Evolutionary conservation across 1,284 basidiomycete genomes (phyloP).

Genomic region (Marasmius tenuissimus): DNA sequence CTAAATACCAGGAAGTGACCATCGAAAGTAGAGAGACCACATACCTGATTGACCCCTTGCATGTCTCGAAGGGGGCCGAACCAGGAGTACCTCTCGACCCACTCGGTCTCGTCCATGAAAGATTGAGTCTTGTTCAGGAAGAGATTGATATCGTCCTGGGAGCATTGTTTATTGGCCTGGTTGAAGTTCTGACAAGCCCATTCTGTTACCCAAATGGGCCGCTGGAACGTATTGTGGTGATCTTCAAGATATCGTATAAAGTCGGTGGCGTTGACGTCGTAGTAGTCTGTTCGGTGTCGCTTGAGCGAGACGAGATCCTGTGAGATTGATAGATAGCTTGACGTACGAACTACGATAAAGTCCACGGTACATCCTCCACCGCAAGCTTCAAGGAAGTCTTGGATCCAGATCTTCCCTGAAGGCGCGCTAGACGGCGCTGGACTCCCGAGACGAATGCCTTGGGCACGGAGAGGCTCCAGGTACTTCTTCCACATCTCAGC

Average conservation of each 20-base stretch:
- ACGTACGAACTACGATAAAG: conserved; percentile 33
- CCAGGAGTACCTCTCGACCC: conserved; percentile 52
- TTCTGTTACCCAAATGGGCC: conserved; percentile 62
- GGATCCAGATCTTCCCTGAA: conserved; percentile 52
- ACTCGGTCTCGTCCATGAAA: conserved; percentile 53
- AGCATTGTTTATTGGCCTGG: conserved; percentile 47
- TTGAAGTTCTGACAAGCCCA: conserved; percentile 66
- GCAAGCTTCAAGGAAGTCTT: conserved; percentile 50
- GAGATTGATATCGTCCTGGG: conserved; percentile 37
- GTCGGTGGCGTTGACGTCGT: conserved; percentile 47
- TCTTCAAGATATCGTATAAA: conserved; percentile 50
- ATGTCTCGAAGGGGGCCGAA: conserved; percentile 39
- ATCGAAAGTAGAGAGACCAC: conserved; percentile 4
- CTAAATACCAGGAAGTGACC: background rate
- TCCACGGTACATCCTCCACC: conserved; percentile 42
- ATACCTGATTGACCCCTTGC: conserved; percentile 34
- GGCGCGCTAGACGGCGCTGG: conserved; percentile 62
- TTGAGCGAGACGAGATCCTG: conserved; percentile 20
- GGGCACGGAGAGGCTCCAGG: conserved; percentile 48
- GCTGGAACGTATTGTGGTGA: conserved; percentile 48
- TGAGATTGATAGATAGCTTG: background rate
- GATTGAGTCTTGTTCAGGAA: conserved; percentile 54
- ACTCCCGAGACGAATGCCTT: conserved; percentile 52
- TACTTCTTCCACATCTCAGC: conserved; percentile 57
- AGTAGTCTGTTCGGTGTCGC: conserved; percentile 42